phyloP scores from a whole-genome alignment of 164 flowering plant genomes.

The Chimonanthus praecox region DNA sequence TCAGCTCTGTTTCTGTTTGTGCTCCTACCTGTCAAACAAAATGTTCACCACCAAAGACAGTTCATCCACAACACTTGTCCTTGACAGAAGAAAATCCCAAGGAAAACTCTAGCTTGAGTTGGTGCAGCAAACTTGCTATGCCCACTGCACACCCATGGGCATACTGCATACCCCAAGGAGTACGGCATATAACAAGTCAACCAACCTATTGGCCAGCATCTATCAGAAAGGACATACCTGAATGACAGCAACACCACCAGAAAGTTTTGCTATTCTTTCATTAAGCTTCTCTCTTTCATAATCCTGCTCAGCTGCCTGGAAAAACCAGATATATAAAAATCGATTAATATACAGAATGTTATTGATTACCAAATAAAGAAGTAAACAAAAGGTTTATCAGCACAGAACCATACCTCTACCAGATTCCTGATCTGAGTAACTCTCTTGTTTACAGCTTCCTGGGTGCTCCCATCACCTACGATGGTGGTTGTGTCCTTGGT shows the following conservation, averaged over 20 bases:
- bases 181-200: no score
- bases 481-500: constrained; percentile 87
- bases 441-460: constrained; percentile 79
- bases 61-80: background rate
- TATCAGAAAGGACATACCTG: constrained; percentile 40
- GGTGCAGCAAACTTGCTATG: no score
- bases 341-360: background rate
- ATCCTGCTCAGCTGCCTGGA: constrained; percentile 85
- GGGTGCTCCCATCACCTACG: constrained; percentile 98
- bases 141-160: no score
- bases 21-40: constrained; percentile 77
- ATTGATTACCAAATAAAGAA: background rate
- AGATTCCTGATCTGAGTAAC: constrained; percentile 85
- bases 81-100: background rate
- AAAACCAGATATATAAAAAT: background rate
- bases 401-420: constrained; percentile 48
- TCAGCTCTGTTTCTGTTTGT: constrained; percentile 95
- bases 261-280: constrained; percentile 93
- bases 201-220: background rate
- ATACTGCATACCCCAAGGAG: background rate
- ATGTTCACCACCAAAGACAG: background rate
- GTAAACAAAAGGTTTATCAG: no score
- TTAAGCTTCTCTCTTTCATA: constrained; percentile 92
- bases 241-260: constrained; percentile 98
- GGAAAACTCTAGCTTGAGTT: no score